phyloP scores from a whole-genome alignment of 2,329 filamentous ascomycete genomes.

The Colletotrichum falcatum region DNA sequence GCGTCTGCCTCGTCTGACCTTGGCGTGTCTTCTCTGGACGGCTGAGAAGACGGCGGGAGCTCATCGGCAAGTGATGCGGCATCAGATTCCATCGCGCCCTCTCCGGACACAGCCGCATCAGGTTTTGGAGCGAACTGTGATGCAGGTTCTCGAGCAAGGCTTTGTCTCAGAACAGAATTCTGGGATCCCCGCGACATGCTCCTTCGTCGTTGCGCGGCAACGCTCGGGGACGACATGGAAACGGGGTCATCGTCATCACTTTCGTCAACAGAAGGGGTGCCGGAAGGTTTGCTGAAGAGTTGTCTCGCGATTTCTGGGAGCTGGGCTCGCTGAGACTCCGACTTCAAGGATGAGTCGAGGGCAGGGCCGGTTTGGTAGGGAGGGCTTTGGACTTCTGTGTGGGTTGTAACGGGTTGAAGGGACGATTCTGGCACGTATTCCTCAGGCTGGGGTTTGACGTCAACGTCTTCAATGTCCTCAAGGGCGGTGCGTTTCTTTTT shows the following conservation, averaged over 20 bases:
- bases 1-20: slow-evolving; percentile 42
- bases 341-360: slow-evolving; percentile 5
- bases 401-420: neutral
- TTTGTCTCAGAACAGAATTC: slow-evolving; percentile 29
- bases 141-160: slow-evolving; percentile 15
- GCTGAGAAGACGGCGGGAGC: slow-evolving; percentile 32
- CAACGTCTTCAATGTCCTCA: slow-evolving; percentile 27
- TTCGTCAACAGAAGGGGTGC: neutral
- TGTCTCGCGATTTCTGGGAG: slow-evolving; percentile 26
- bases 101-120: slow-evolving; percentile 20
- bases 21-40: slow-evolving; percentile 19
- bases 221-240: slow-evolving; percentile 16
- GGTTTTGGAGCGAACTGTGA: slow-evolving; percentile 8
- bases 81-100: neutral
- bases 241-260: slow-evolving; percentile 6
- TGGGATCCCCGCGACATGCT: slow-evolving; percentile 40
- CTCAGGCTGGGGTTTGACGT: slow-evolving; percentile 7
- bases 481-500: slow-evolving; percentile 22
- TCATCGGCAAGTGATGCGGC: slow-evolving; percentile 10
- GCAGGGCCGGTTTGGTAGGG: slow-evolving; percentile 10
- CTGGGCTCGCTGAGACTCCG: slow-evolving; percentile 24
- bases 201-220: slow-evolving; percentile 32
- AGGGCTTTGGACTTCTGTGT: neutral
- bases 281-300: slow-evolving; percentile 18
- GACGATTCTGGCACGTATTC: slow-evolving; percentile 23